Conservation (phyloP, 2,329 filamentous ascomycete species). For the Penicillium verrucosum region DNA sequence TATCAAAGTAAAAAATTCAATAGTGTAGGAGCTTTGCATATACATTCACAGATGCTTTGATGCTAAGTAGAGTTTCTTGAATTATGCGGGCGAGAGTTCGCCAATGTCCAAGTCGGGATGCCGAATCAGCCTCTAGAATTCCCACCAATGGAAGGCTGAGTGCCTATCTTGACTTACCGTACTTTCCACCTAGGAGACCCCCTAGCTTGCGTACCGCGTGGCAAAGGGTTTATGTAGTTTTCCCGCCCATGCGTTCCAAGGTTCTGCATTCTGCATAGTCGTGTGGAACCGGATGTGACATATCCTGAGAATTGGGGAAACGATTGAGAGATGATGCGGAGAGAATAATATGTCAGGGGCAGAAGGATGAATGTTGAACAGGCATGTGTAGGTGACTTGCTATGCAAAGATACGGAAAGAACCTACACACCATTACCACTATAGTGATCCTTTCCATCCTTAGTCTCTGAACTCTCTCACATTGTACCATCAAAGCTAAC, state of each 20-base stretch:
- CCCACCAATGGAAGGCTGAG: conserved; percentile 21
- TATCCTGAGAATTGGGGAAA: neutral
- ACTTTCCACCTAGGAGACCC: neutral
- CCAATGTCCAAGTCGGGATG: conserved; percentile 21
- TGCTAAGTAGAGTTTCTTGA: neutral
- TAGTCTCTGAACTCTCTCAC: neutral
- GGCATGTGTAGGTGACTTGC: neutral
- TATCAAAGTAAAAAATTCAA: neutral
- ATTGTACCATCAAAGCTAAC: conserved; percentile 2
- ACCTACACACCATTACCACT: neutral
- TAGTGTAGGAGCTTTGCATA: neutral
- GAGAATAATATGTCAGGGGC: neutral
- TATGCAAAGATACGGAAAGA: neutral
- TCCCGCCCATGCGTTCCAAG: conserved; percentile 12
- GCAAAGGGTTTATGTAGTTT: neutral
- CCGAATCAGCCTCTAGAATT: conserved; percentile 12
- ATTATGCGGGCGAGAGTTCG: neutral
- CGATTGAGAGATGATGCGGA: neutral
- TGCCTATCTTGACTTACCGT: conserved; percentile 27
- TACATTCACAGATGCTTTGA: neutral
- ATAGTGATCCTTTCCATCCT: neutral
- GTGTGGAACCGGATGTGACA: conserved; percentile 2
- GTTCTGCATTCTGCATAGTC: conserved; percentile 2
- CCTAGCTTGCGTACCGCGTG: conserved; percentile 9
- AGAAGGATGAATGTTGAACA: neutral